phyloP scores from a whole-genome alignment of 1,284 basidiomycete genomes.

The Leccinum fuscescens region DNA sequence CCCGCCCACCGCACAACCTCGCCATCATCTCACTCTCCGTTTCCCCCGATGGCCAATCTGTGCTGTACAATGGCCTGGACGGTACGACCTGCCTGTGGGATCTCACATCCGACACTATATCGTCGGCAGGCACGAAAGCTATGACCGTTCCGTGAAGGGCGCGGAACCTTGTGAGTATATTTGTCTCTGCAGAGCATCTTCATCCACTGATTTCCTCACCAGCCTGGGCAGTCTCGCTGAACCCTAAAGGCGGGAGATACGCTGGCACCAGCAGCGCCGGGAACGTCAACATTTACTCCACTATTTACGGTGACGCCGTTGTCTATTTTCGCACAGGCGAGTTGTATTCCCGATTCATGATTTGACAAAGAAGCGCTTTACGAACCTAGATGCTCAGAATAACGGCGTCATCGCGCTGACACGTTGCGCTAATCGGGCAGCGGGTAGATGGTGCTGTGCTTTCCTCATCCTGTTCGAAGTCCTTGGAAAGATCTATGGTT shows the following conservation, averaged over 20 bases:
- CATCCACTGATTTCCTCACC: conserved; percentile 2
- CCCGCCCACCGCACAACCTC: conserved; percentile 69
- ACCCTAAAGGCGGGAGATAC: conserved; percentile 69
- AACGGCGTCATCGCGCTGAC: conserved; percentile 81
- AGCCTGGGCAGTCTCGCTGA: conserved; percentile 82
- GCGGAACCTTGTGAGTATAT: conserved; percentile 64
- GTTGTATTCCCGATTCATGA: background rate
- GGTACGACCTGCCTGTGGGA: conserved; percentile 76
- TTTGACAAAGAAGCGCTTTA: background rate
- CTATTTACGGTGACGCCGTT: conserved; percentile 80
- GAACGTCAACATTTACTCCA: conserved; percentile 65
- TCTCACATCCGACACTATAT: conserved; percentile 52
- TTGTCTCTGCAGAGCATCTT: background rate
- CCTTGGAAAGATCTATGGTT: conserved; percentile 77
- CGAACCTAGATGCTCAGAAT: conserved; percentile 46
- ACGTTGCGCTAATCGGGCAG: conserved; percentile 70
- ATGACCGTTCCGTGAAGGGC: conserved; percentile 51
- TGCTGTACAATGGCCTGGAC: conserved; percentile 77
- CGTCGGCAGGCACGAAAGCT: conserved; percentile 70
- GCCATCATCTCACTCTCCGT: conserved; percentile 72
- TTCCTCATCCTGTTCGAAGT: conserved; percentile 75
- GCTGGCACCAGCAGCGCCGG: conserved; percentile 79
- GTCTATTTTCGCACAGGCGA: conserved; percentile 75
- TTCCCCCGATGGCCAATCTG: conserved; percentile 58
- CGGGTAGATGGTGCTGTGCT: conserved; percentile 70